Evolutionary conservation across 2,329 filamentous ascomycete genomes (phyloP), one percentile per base, ranked within the genome.

Genomic region (Apiospora phragmitis): DNA sequence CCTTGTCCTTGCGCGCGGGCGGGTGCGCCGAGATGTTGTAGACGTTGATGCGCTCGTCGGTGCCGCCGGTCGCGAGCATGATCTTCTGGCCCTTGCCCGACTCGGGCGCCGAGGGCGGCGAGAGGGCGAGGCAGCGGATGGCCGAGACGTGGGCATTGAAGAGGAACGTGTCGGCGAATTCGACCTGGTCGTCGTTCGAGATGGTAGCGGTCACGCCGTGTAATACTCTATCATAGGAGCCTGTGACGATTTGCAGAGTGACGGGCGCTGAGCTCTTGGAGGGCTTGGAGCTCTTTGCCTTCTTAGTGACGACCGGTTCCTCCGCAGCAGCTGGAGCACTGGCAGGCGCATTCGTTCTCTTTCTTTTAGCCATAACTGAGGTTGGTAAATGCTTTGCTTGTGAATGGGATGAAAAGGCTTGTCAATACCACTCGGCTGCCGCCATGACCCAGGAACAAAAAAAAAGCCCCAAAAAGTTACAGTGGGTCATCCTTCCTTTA

Each of bases 131-230:
- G 79, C 94, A 97, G 76, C 94, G 92, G 79, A 99, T 94, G 5
- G 96, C 92, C 16, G 95, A 97, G 70, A 90, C 88, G 83, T 99
- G 96, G 18, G 96, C 95, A 79, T 95, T 94, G 88, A 99, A 98
- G 70, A 99, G 89, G 81, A 99, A 99, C 0, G 93, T 95, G 81
- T 98, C 95, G 74, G 93, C 89, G 79, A 98, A 98, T 68, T 91
- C 86, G 69, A 91, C 85, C 21, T 85, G 79, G 69, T 80, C 74
- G 55, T 80, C 76, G 70, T 77, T 79, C 32, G 87, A 85, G 68
- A 97, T 85, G 1, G 90, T 90, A n/a, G 93, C 94, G 9, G 93
- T 94, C 76, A 98, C 87, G 72, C 96, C 96, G 81, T 99, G 96
- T 26, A 99, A 88, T 67, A 97, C 90, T 74, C 94, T 90, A 79